Conservation (phyloP, 176 grass and related monocot genomes). For the Triticum dicoccoides region DNA sequence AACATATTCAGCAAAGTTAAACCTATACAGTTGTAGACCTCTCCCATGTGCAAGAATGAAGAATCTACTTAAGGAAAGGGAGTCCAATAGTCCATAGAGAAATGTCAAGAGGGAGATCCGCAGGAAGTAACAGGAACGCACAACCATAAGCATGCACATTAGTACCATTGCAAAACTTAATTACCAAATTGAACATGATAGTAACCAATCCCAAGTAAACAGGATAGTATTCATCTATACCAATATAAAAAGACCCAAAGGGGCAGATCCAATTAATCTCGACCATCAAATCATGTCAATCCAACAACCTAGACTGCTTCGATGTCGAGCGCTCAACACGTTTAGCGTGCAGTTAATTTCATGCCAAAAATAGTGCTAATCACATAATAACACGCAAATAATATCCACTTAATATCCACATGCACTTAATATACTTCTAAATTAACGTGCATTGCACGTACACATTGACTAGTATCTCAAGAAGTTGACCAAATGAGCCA, state of each 20-base stretch:
- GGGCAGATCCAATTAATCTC: too few species aligned
- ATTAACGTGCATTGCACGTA: too few species aligned
- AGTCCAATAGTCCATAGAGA: background rate
- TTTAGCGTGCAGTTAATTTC: too few species aligned
- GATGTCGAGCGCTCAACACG: too few species aligned
- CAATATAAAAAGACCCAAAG: too few species aligned
- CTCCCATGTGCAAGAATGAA: slow-evolving; percentile 6
- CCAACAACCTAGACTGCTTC: too few species aligned
- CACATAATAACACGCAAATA: too few species aligned
- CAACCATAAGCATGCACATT: background rate
- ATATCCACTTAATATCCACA: too few species aligned
- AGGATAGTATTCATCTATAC: background rate
- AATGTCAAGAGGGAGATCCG: background rate
- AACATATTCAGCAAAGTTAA: slow-evolving; percentile 17
- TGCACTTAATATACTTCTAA: too few species aligned
- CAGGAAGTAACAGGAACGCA: slow-evolving; percentile 4
- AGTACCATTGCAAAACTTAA: slow-evolving; percentile 13
- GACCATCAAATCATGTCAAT: too few species aligned
- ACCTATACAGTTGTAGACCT: background rate
- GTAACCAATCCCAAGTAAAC: slow-evolving; percentile 1
- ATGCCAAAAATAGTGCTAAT: too few species aligned
- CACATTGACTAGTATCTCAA: background rate
- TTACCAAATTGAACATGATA: background rate
- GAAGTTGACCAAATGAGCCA: background rate
- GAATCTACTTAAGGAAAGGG: background rate